Conservation (phyloP, 2,329 filamentous ascomycete genomes). For the Biscogniauxia sp. region DNA sequence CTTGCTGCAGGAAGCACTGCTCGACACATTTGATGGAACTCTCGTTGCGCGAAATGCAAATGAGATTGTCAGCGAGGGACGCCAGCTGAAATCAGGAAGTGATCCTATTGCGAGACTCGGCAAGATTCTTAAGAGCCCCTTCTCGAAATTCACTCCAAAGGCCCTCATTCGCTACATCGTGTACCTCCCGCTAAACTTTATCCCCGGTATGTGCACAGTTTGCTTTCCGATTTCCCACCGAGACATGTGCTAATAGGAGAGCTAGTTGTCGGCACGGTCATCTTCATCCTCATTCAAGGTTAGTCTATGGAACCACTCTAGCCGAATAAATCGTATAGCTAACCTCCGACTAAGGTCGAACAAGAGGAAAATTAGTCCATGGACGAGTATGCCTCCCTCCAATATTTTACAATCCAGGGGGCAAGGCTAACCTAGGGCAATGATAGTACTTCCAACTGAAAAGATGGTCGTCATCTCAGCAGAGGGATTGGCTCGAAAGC, state of each 20-base stretch:
- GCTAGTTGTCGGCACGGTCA: constrained; percentile 70
- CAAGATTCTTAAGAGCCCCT: constrained; percentile 56
- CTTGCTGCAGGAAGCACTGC: constrained; percentile 75
- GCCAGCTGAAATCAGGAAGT: constrained; percentile 64
- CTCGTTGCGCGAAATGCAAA: constrained; percentile 51
- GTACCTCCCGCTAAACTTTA: constrained; percentile 89
- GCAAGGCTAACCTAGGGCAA: constrained; percentile 46
- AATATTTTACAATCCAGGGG: constrained; percentile 6
- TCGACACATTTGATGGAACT: constrained; percentile 86
- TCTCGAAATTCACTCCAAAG: constrained; percentile 54
- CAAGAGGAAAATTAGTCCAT: constrained; percentile 49
- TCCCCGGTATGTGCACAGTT: constrained; percentile 53
- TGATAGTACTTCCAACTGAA: constrained; percentile 87
- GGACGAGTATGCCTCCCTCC: constrained; percentile 46
- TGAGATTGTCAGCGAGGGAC: constrained; percentile 68
- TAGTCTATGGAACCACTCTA: neutral
- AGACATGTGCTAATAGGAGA: neutral
- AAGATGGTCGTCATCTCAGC: constrained; percentile 67
- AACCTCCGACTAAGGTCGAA: constrained; percentile 40
- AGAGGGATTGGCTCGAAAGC: constrained; percentile 65
- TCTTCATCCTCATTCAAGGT: constrained; percentile 79
- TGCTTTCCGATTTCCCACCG: neutral
- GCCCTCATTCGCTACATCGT: constrained; percentile 76
- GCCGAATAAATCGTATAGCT: constrained; percentile 10
- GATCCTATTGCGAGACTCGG: constrained; percentile 58